Base-by-base conservation (phyloP, 768 basidiomycete genomes). In the Sarcodon aspratus region DNA sequence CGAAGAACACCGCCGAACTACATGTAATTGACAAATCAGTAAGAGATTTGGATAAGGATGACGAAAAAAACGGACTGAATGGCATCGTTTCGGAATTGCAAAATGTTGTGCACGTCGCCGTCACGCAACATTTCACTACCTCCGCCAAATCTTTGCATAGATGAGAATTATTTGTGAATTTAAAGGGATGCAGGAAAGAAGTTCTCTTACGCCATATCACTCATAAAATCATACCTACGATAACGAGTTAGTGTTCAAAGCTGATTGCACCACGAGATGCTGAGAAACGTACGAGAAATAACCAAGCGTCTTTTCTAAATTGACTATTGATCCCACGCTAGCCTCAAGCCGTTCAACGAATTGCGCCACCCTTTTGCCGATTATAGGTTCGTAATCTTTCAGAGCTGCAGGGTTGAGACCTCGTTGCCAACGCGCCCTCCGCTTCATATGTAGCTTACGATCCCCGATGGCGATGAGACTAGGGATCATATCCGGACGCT, bases 381-480 rank as follows among this genome's bases (percentile, higher is more conserved):
- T 48, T 8, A 59, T 52, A 1, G 50, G 56, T 27, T 62, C 54
- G 48, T 65, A 66, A 35, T 59, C 62, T 32, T 62, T 61, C 27
- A 72, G 18, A 9, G 69, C 61, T 12, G 58, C 58, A 3, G 63
- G 52, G 17, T 57, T 61, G 50, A 74, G 66, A 0, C 63, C 68
- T 11, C 65, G 57, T 36, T 64, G 67, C 71, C 71, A 72, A n/a
- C 66, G 55, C 32, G 63, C 64, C 1, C 72, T 63, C 9, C 66
- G 59, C 33, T 59, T 57, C 1, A 65, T 56, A 43, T 75, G 40
- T 42, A 17, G 4, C 7, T 9, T 27, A 13, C 27, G 40, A 42
- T 42, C 40, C 1, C 27, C 27, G 7, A 42, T 27, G 40, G 9
- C 40, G 40, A 27, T 9, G 9, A 42, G 40, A 13, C 17, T 15